Evolutionary conservation across 1,284 basidiomycete genomes (phyloP).

Genomic region (Ceratobasidium sp.): DNA sequence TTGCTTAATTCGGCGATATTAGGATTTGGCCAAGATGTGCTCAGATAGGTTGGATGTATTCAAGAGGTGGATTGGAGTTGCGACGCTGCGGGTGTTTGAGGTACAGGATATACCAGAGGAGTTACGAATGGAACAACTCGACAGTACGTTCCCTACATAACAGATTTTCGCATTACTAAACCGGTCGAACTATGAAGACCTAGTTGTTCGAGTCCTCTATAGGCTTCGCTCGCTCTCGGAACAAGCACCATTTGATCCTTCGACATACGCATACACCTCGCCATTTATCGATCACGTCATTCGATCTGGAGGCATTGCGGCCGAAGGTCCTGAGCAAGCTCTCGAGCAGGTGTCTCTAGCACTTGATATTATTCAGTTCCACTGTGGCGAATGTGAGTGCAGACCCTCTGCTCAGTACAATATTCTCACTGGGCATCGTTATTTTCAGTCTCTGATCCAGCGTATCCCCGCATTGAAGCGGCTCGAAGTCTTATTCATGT

Average conservation of each 20-base stretch:
- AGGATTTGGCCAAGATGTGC: slow-evolving; percentile 72
- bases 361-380: slow-evolving; percentile 87
- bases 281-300: slow-evolving; percentile 83
- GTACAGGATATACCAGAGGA: slow-evolving; percentile 77
- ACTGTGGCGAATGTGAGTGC: slow-evolving; percentile 81
- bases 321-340: slow-evolving; percentile 73
- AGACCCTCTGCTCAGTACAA: background rate
- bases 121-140: slow-evolving; percentile 74
- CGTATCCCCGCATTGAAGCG: slow-evolving; percentile 78
- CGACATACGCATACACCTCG: slow-evolving; percentile 84
- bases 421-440: slow-evolving; percentile 2
- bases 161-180: slow-evolving; percentile 15
- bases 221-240: slow-evolving; percentile 86
- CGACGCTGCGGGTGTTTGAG: slow-evolving; percentile 77
- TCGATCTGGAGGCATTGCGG: slow-evolving; percentile 71
- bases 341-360: slow-evolving; percentile 90
- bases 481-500: slow-evolving; percentile 80
- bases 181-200: slow-evolving; percentile 58
- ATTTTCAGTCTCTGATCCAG: slow-evolving; percentile 66
- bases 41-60: slow-evolving; percentile 77
- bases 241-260: slow-evolving; percentile 82
- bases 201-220: slow-evolving; percentile 88
- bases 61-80: slow-evolving; percentile 78
- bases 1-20: slow-evolving; percentile 18
- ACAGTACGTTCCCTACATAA: slow-evolving; percentile 60